These are phyloP conservation scores for Phytophthora cryptogea DNA, from an alignment of 352 stramenopile species.

Conservation along the genomic window DNA sequence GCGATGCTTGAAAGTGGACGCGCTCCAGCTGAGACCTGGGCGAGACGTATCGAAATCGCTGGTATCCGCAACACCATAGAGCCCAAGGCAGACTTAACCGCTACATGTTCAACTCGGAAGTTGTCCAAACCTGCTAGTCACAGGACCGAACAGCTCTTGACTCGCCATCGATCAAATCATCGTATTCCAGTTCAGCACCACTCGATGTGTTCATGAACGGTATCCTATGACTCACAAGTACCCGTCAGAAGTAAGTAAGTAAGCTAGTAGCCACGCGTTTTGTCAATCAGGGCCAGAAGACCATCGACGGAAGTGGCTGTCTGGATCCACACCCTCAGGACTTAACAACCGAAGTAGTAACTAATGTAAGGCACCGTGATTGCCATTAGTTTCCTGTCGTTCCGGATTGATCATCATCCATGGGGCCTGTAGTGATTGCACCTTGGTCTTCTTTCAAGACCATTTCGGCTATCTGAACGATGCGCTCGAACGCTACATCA, in stretches of 20 bases:
- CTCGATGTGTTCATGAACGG: conserved; percentile 9
- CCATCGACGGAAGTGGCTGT: conserved; percentile 25
- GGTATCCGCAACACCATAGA: conserved; percentile 33
- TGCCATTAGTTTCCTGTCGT: conserved; percentile 8
- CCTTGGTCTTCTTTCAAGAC: conserved; percentile 43
- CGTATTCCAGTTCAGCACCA: conserved; percentile 20
- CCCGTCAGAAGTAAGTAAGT: conserved; percentile 17
- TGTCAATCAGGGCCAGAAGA: neutral
- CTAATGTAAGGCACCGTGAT: conserved; percentile 14
- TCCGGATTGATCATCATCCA: neutral
- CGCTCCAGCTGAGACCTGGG: conserved; percentile 41
- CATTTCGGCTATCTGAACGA: conserved; percentile 67
- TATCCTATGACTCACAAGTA: conserved; percentile 11
- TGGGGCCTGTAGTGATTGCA: neutral
- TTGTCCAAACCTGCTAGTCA: conserved; percentile 6
- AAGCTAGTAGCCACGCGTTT: neutral
- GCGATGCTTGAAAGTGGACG: conserved; percentile 36
- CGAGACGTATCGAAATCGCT: conserved; percentile 64
- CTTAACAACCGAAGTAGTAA: conserved; percentile 9
- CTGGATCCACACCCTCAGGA: neutral
- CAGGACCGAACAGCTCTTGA: conserved; percentile 14
- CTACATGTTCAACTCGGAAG: conserved; percentile 6
- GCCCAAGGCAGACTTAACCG: conserved; percentile 3
- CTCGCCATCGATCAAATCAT: conserved; percentile 22
- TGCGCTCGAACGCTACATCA: conserved; percentile 70